Evolutionary conservation across 2,329 filamentous ascomycete species (phyloP), one percentile per base, ranked within the genome.

Genomic region (Penicillium rolfsii): DNA sequence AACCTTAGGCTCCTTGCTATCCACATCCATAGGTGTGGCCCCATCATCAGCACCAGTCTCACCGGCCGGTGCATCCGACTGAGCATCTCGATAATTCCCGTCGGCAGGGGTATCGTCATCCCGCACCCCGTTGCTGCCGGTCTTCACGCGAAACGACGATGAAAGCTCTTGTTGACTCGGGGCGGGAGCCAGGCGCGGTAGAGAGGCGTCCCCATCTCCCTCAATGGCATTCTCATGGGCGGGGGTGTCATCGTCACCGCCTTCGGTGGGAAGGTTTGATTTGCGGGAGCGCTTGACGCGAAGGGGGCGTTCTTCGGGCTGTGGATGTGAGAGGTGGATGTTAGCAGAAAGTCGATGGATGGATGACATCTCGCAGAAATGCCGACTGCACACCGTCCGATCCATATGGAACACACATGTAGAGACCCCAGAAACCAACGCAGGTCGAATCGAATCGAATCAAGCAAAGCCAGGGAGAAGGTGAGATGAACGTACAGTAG

Each of bases 271-370:
- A 7, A 72, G 60, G 40, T 77, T 77, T 12, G 75, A 73, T 62
- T 77, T 79, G 48, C 77, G 76, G 49, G 73, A 77, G 61, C 76
- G 76, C 63, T 80, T 80, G 22, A 76, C 72, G 59, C 80, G 77
- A 48, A 81, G 75, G 6, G 80, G 80, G 52, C 80, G 74, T 72
- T 82, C 79, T 71, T 79, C 74, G 45, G 80, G 80, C 79, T 82
- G 16, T 26, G n/a, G 11, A 2, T 4, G 30, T 12, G n/a, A 24
- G 14, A 40, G 35, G 36, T 2, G 8, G 12, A 28, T 11, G 5
- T 53, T 53, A 53, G 50, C 50, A 53, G 3, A 4, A 2, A 12
- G 8, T 11, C 16, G 26, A 8, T 30, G n/a, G 2, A 48, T 30
- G 26, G 26, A n/a, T 30, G 19, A 14, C 45, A 26, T 26, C 11